These are phyloP conservation scores for Cutaneotrichosporon cyanovorans DNA, from an alignment of 1,284 basidiomycete genomes.

Conservation along the genomic window DNA sequence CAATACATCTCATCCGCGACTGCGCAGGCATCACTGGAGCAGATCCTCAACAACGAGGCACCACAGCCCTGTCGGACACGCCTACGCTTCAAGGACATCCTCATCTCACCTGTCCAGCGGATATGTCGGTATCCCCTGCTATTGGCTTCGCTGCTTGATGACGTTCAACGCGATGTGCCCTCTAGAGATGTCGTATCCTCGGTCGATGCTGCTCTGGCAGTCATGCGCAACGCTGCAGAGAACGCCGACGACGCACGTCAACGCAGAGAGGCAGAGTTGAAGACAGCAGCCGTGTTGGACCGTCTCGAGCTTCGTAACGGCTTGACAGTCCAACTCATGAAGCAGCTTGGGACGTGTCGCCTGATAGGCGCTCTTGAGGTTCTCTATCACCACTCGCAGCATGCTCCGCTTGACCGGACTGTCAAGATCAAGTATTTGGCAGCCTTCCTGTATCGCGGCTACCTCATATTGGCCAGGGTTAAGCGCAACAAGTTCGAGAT, in stretches of 20 bases:
- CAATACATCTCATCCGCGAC: constrained; percentile 49
- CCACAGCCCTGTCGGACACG: constrained; percentile 25
- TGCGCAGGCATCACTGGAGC: constrained; percentile 29
- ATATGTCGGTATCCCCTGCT: constrained; percentile 88
- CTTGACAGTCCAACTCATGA: constrained; percentile 52
- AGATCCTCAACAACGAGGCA: constrained; percentile 32
- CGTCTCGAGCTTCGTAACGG: constrained; percentile 52
- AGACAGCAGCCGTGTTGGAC: constrained; percentile 61
- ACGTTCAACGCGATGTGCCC: constrained; percentile 18
- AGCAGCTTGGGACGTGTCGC: constrained; percentile 62
- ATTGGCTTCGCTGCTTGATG: constrained; percentile 59
- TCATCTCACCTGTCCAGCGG: constrained; percentile 82
- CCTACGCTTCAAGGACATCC: constrained; percentile 62
- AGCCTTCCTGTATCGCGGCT: constrained; percentile 78
- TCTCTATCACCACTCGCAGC: constrained; percentile 55
- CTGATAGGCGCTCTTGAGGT: constrained; percentile 77
- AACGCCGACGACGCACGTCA: constrained; percentile 53
- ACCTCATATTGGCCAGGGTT: constrained; percentile 77
- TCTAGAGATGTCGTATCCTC: constrained; percentile 4
- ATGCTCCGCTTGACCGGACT: constrained; percentile 43
- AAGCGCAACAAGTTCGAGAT: constrained; percentile 76
- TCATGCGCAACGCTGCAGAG: constrained; percentile 56
- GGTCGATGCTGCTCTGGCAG: constrained; percentile 38
- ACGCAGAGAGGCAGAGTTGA: constrained; percentile 56
- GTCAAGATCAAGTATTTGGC: constrained; percentile 77